phyloP scores from a whole-genome alignment of 2,329 filamentous ascomycete genomes.

The Fusarium nelsonii region DNA sequence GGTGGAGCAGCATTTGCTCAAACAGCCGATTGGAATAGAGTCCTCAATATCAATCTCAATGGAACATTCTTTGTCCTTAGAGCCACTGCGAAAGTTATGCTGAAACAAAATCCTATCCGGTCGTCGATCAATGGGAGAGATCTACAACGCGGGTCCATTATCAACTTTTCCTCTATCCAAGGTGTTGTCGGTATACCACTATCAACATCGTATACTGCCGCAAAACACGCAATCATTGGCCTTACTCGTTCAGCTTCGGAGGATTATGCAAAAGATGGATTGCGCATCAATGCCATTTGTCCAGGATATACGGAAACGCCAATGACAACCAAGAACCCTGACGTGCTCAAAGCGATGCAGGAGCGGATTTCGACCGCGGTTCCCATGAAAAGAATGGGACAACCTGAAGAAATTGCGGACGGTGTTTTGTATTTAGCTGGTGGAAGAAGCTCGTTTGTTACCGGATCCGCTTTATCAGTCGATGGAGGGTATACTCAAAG shows the following conservation, averaged over 20 bases:
- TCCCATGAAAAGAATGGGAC: constrained; percentile 48
- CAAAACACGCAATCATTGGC: constrained; percentile 39
- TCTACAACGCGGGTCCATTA: constrained; percentile 33
- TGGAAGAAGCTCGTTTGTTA: constrained; percentile 42
- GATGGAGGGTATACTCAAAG: constrained; percentile 39
- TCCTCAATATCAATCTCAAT: constrained; percentile 58
- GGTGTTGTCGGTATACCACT: constrained; percentile 34
- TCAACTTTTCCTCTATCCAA: constrained; percentile 41
- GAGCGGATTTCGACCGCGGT: constrained; percentile 40
- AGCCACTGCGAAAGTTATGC: constrained; percentile 57
- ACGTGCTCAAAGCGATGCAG: constrained; percentile 47
- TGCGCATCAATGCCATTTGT: constrained; percentile 55
- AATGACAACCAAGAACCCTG: constrained; percentile 47
- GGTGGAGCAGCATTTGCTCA: constrained; percentile 54
- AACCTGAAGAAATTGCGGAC: constrained; percentile 48
- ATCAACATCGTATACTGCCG: constrained; percentile 35
- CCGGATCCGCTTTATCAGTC: constrained; percentile 35
- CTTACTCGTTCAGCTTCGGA: constrained; percentile 53
- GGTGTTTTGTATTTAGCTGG: constrained; percentile 47
- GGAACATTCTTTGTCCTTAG: constrained; percentile 58
- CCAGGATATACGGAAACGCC: constrained; percentile 51
- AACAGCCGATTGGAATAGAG: constrained; percentile 55
- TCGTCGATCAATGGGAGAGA: constrained; percentile 51
- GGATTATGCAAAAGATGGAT: constrained; percentile 56
- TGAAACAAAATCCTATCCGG: constrained; percentile 56